phyloP scores from a whole-genome alignment of 2,329 filamentous ascomycete genomes.

The Iodosphaeria phyllophila region DNA sequence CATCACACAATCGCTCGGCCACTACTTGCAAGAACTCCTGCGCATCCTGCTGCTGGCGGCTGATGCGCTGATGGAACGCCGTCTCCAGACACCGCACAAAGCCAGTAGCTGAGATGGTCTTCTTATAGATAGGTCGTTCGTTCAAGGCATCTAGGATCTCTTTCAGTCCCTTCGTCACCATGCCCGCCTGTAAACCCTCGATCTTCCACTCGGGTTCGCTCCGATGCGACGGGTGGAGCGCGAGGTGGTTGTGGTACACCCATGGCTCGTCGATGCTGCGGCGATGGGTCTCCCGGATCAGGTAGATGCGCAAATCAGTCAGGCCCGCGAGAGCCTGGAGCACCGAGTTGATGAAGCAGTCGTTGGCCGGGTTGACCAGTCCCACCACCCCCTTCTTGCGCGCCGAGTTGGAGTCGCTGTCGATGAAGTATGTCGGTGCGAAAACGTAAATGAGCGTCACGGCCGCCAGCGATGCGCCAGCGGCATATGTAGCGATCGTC shows the following conservation, averaged over 20 bases:
- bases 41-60: conserved; percentile 87
- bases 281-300: conserved; percentile 81
- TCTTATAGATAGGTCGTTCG: conserved; percentile 81
- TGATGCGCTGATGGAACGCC: conserved; percentile 81
- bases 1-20: conserved; percentile 78
- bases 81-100: conserved; percentile 72
- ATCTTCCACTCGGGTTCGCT: conserved; percentile 34
- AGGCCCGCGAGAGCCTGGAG: conserved; percentile 84
- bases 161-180: conserved; percentile 76
- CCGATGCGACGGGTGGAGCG: conserved; percentile 21
- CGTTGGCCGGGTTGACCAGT: conserved; percentile 78
- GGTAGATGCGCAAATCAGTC: conserved; percentile 72
- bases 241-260: conserved; percentile 53
- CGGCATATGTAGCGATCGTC: conserved; percentile 80
- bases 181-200: conserved; percentile 54
- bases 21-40: conserved; percentile 95
- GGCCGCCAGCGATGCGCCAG: conserved; percentile 84
- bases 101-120: conserved; percentile 73
- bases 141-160: conserved; percentile 84
- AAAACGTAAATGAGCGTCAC: conserved; percentile 95
- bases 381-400: conserved; percentile 82
- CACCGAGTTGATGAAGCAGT: conserved; percentile 93
- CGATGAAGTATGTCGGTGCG: conserved; percentile 89
- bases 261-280: conserved; percentile 60
- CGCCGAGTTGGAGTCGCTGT: conserved; percentile 49